Base-by-base conservation (phyloP, 305 asterid genomes). In the Fraxinus platypoda region DNA sequence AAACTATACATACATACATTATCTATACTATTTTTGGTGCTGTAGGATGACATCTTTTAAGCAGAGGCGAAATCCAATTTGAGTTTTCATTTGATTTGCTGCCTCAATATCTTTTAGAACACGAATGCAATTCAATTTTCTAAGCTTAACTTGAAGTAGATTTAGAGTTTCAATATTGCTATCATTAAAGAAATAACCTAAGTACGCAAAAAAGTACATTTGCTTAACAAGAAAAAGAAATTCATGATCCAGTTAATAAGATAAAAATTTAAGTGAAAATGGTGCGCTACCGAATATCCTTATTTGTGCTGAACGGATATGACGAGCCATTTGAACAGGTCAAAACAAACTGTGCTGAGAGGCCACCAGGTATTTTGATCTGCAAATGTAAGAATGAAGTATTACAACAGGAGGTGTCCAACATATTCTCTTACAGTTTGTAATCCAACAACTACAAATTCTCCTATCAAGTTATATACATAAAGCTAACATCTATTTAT, bases 341-440 rank as follows among this genome's bases (percentile, higher is more conserved):
- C 85, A 95, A 85, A 84, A 95, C 98, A 85, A 95, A 94, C 84
- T 95, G 98, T 21, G 94, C 25, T 3, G 97, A 93, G 74, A 89
- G 88, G 37, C 98, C 98, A 80, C 90, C 89, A 28, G 98, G 98
- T 81, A 94, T 93, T 91, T 91, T 93, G 87, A 95, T 91, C 99
- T 95, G 94, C 80, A 87, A 80, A 81, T 62, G 77, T 12, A 66
- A 79, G 70, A 83, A 85, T 68, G 28, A 34, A 80, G 77, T 33
- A 70, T 73, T 25, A 81, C 6, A 72, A 83, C 66, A 75, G 43
- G 43, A 71, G 17, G 13, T 38, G n/a, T 46, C 13, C 25, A 54
- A 59, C 28, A 30, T 25, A 49, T 71, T 84, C n/a, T 28, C 37
- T 19, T 41, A 66, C 54, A 68, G 26, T n/a, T 37, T 73, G 64